phyloP scores from a whole-genome alignment of 2,329 filamentous ascomycete genomes.

The Lithohypha guttulata region DNA sequence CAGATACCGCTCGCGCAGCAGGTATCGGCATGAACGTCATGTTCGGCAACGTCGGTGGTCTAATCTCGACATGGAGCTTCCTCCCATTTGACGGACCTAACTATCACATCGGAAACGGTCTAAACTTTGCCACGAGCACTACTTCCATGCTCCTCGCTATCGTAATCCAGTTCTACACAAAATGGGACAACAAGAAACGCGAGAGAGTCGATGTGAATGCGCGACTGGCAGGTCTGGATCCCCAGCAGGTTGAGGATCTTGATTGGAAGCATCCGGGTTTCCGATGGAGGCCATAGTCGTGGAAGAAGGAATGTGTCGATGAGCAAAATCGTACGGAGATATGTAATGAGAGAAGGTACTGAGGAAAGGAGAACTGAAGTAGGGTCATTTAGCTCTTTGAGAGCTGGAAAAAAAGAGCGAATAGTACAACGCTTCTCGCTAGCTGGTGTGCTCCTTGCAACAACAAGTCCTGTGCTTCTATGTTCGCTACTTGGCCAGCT shows the following conservation, averaged over 20 bases:
- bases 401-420: no score
- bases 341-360: no score
- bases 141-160: conserved; percentile 44
- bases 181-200: conserved; percentile 49
- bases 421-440: no score
- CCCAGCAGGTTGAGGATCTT: conserved; percentile 46
- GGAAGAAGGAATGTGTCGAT: no score
- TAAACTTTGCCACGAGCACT: conserved; percentile 56
- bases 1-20: conserved; percentile 56
- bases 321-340: no score
- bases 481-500: no score
- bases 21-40: conserved; percentile 60
- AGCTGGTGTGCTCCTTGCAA: no score
- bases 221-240: conserved; percentile 44
- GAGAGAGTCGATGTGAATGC: conserved; percentile 45
- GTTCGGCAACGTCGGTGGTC: conserved; percentile 61
- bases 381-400: no score
- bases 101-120: conserved; percentile 59
- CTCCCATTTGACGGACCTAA: conserved; percentile 52
- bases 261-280: conserved; percentile 59
- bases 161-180: conserved; percentile 49
- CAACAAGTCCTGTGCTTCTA: no score
- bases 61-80: conserved; percentile 57
- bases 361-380: no score
- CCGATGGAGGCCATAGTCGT: conserved; percentile 42